Percentiles rank a stretch among this genome's conserved stretches.
Conservation (phyloP, 2,329 filamentous ascomycete genomes). For the Venturia oleaginea region DNA sequence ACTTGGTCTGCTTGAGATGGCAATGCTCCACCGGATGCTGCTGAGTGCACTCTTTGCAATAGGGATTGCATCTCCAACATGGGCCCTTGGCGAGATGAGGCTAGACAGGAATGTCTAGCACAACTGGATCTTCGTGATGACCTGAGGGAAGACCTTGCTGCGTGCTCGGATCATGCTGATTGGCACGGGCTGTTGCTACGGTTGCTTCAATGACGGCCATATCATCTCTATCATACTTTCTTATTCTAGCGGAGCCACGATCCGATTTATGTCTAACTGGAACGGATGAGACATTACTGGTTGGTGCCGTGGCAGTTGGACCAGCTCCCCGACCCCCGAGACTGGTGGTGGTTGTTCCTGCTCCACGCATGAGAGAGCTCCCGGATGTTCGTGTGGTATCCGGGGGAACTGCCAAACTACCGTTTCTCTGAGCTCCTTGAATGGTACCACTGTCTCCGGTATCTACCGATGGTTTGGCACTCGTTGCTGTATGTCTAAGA, state of each 20-base stretch:
- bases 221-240: too few species aligned
- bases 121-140: background rate
- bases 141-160: background rate
- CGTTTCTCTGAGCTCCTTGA: background rate
- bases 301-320: background rate
- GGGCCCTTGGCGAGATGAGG: background rate
- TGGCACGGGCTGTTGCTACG: background rate
- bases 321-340: background rate
- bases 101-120: background rate
- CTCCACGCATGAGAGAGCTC: background rate
- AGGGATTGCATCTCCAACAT: background rate
- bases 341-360: background rate
- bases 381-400: background rate
- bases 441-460: background rate
- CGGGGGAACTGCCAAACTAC: background rate
- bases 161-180: background rate
- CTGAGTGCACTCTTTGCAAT: background rate
- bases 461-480: background rate
- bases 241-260: background rate
- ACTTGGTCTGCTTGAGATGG: background rate
- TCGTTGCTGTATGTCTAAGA: background rate
- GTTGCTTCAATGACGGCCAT: background rate
- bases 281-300: background rate
- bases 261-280: background rate
- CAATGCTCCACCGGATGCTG: background rate